Evolutionary conservation across 257 asterid genomes (phyloP), one percentile per base, ranked within the genome.

Genomic region (Forsythia suspensa): DNA sequence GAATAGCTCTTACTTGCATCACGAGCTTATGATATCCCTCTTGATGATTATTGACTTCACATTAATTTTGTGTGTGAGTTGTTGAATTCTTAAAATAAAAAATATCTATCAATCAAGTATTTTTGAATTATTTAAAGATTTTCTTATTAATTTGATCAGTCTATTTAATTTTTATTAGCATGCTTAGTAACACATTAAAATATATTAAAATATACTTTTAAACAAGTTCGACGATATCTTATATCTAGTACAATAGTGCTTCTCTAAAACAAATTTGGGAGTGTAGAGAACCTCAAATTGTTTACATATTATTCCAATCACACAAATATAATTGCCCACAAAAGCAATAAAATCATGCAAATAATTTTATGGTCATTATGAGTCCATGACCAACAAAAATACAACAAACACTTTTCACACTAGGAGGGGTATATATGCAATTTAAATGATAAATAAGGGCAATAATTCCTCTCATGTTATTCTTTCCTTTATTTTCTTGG

Each of bases 401-500:
- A 6, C 36, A 1, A 20, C 21, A 15, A 38, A 40, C 13, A 57
- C 1, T 51, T 10, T 15, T 8, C 39, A 41, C 63, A 8, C 2
- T 12, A 10, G 57, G 72, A 10, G 57, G 72, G 68, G 85, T 83
- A 83, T 67, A 78, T 70, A 24, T 73, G 89, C 10, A 43, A 79
- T 63, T 76, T 70, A 6, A 44, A 9, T 39, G 67, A 80, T 61
- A 0, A 63, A 52, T 6, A 71, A 67, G 85, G 88, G 80, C 67
- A 71, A 41, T 72, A 10, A 34, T 57, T 42, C 38, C 48, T 71
- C 39, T 71, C 34, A 51, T 52, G 37, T 48, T 37, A 24, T 24
- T 65, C 21, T 41, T 21, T 76, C 8, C 34, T 59, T 5, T 59
- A 4, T 6, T 81, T 85, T 39, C 80, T 63, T 24, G 69, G 16